Evolutionary conservation across 2,329 filamentous ascomycete genomes (phyloP).

Genomic region (Ampelomyces quisqualis): DNA sequence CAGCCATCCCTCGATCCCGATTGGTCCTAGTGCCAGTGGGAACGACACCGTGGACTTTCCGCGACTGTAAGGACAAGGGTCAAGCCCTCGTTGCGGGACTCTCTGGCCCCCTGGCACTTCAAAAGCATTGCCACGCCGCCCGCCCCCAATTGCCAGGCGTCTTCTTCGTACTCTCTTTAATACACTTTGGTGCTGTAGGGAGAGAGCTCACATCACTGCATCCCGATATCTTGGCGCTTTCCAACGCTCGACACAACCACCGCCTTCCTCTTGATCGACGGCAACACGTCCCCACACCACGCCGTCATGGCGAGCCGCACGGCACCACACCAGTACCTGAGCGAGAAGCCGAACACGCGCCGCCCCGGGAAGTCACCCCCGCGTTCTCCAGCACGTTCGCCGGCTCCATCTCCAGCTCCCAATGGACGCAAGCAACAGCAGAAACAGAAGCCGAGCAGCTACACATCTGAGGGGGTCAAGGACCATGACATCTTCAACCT

Average conservation of each 20-base stretch:
- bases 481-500: conserved; percentile 93
- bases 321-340: conserved; percentile 31
- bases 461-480: conserved; percentile 74
- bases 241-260: conserved; percentile 14
- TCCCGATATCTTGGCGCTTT: conserved; percentile 11
- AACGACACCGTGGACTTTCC: conserved; percentile 29
- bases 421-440: conserved; percentile 42
- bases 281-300: conserved; percentile 20
- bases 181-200: conserved; percentile 12
- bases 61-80: conserved; percentile 31
- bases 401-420: conserved; percentile 20
- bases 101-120: conserved; percentile 25
- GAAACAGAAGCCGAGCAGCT: conserved; percentile 51
- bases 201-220: conserved; percentile 8
- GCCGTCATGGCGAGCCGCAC: conserved; percentile 42
- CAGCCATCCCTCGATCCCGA: conserved; percentile 23
- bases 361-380: conserved; percentile 40
- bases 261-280: conserved; percentile 23
- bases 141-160: conserved; percentile 24
- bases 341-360: conserved; percentile 35
- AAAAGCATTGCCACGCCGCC: conserved; percentile 25
- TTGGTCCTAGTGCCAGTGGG: conserved; percentile 19
- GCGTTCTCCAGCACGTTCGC: conserved; percentile 32
- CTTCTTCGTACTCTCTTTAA: conserved; percentile 42
- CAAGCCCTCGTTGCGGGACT: conserved; percentile 20